phyloP scores from a whole-genome alignment of 352 stramenopile genomes.

The Phytophthora megakarya region DNA sequence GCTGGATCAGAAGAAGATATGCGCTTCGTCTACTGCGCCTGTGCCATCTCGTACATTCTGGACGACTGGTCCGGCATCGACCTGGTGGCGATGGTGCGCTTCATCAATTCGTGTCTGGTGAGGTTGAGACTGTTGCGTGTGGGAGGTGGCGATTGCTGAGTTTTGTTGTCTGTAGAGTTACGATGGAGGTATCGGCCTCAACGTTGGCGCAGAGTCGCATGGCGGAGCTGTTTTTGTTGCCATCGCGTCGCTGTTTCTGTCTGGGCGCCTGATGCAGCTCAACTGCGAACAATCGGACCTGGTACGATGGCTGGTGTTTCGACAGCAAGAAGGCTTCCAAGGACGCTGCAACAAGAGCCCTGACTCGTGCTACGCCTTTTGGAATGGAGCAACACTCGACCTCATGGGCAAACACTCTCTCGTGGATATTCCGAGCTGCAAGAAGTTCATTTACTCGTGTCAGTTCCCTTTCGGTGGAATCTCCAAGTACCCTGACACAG shows the following conservation, averaged over 20 bases:
- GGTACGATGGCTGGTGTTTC: conserved; percentile 83
- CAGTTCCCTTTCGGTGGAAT: conserved; percentile 87
- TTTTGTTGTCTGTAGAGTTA: conserved; percentile 55
- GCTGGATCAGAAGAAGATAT: conserved; percentile 87
- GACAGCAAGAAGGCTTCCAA: conserved; percentile 87
- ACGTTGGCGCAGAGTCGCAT: conserved; percentile 66
- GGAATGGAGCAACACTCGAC: conserved; percentile 89
- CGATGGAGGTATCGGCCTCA: conserved; percentile 83
- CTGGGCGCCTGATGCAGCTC: conserved; percentile 70
- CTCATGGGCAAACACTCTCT: conserved; percentile 79
- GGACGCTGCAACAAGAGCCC: conserved; percentile 90
- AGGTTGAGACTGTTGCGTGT: conserved; percentile 3
- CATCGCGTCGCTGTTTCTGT: conserved; percentile 74
- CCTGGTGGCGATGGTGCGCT: conserved; percentile 64
- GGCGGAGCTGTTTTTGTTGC: conserved; percentile 77
- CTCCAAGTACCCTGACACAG: conserved; percentile 74
- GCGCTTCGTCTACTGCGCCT: conserved; percentile 90
- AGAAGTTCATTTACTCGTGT: conserved; percentile 83
- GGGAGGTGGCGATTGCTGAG: conserved; percentile 8
- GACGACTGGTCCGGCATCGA: conserved; percentile 87
- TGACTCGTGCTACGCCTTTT: conserved; percentile 93
- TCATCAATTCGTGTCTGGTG: conserved; percentile 85
- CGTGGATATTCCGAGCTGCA: conserved; percentile 73
- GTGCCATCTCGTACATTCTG: conserved; percentile 87
- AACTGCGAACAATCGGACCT: conserved; percentile 68